Evolutionary conservation across 495 filamentous ascomycete genomes (phyloP).

Genomic region (Podospora pseudocomata): DNA sequence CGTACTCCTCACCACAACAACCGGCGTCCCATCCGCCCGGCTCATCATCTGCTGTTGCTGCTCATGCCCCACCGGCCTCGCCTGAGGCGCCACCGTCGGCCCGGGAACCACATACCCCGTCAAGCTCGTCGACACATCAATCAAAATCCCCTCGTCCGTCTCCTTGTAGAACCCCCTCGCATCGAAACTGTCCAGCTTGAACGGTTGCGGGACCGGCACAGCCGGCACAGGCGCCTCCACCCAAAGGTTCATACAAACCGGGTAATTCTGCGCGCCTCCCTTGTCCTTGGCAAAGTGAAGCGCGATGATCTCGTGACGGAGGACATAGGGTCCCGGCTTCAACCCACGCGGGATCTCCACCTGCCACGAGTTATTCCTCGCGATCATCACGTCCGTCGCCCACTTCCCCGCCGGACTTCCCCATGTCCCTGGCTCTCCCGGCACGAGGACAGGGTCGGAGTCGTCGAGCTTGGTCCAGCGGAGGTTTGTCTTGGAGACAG

Average conservation of each 20-base stretch:
- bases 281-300: slow-evolving; percentile 59
- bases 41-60: slow-evolving; percentile 14
- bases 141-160: slow-evolving; percentile 34
- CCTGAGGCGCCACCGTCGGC: slow-evolving; percentile 42
- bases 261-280: slow-evolving; percentile 70
- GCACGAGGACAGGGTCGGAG: slow-evolving; percentile 45
- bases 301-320: slow-evolving; percentile 71
- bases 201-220: slow-evolving; percentile 35
- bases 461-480: slow-evolving; percentile 70
- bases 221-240: slow-evolving; percentile 18
- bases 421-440: slow-evolving; percentile 28
- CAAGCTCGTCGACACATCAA: slow-evolving; percentile 39
- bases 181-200: slow-evolving; percentile 32
- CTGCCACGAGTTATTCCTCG: slow-evolving; percentile 59
- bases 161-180: slow-evolving; percentile 34
- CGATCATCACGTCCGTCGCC: slow-evolving; percentile 64
- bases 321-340: slow-evolving; percentile 61
- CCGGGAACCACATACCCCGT: slow-evolving; percentile 52
- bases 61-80: slow-evolving; percentile 24
- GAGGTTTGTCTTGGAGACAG: slow-evolving; percentile 61
- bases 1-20: slow-evolving; percentile 22
- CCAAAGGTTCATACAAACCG: slow-evolving; percentile 60
- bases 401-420: slow-evolving; percentile 50
- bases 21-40: slow-evolving; percentile 24
- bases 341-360: slow-evolving; percentile 60